Evolutionary conservation across 2,329 filamentous ascomycete species (phyloP), one percentile per base, ranked within the genome.

Genomic region (Hawksworthiomyces lignivorus): DNA sequence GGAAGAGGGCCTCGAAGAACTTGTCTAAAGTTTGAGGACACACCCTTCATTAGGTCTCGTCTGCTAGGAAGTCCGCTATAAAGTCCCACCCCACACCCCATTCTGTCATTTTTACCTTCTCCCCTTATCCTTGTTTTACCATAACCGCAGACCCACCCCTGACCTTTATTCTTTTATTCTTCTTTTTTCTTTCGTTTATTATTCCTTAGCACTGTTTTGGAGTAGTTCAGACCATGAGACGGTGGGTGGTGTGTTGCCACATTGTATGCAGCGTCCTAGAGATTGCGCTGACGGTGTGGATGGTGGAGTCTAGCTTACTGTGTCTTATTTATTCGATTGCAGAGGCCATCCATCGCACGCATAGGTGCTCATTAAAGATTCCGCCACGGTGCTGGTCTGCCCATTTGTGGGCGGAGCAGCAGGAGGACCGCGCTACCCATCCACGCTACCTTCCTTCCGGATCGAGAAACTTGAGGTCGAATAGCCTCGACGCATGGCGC

Each of bases 81-180:
- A 43, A 26, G 32, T 41, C 17, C 43, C 44, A 43, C 43, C 32
- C 43, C 29, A 38, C 36, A 45, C 36, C 34, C 40, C 33, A 32
- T 26, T 11, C 30, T 29, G 8, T 11, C 26, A 7, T 24, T 19
- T 35, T 22, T 37, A 26, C 27, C 33, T 27, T 32, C 9, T 9
- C 22, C 21, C 40, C 36, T 43, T 27, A 28, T 39, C 36, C 42
- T 19, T 39, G 34, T 34, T 45, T 39, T 31, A 32, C 33, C 20
- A 37, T 36, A 37, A 17, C 28, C 17, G 18, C 21, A 28, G 28
- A 34, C 31, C 37, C 37, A 32, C 40, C 17, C 12, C 26, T 32
- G 39, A 17, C 19, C 30, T 37, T 22, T 30, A 20, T 30, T 14
- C 26, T 26, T 19, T n/a, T 29, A 29, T 24, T 38, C 28, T 5